Percentiles rank a stretch among this genome's conserved stretches.
These are phyloP conservation scores for Colletotrichum sp. DNA, from an alignment of 2,329 filamentous ascomycete species.

Conservation along the genomic window DNA sequence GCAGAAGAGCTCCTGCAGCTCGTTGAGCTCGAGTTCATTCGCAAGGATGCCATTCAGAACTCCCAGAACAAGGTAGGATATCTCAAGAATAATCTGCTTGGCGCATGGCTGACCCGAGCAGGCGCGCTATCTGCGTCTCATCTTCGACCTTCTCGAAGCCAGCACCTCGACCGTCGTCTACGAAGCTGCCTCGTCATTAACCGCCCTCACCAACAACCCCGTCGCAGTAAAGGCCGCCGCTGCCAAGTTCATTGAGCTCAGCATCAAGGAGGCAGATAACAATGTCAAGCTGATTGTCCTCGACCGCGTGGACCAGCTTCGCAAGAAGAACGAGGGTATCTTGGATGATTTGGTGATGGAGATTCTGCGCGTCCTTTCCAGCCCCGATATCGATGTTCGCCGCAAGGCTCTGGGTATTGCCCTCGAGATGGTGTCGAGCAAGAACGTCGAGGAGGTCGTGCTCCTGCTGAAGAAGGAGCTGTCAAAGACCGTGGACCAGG, in stretches of 20 bases:
- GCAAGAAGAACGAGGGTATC: constrained; percentile 87
- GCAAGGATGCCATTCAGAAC: constrained; percentile 96
- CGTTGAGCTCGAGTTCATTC: constrained; percentile 94
- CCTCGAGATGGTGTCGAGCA: constrained; percentile 97
- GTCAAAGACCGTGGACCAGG: constrained; percentile 95
- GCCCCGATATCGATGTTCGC: constrained; percentile 93
- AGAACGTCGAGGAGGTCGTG: constrained; percentile 98
- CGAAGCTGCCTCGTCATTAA: constrained; percentile 94
- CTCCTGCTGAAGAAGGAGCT: constrained; percentile 97
- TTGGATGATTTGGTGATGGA: constrained; percentile 97
- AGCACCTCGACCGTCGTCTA: constrained; percentile 95
- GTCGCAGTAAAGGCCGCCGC: constrained; percentile 98
- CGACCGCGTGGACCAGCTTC: constrained; percentile 87
- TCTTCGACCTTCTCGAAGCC: constrained; percentile 95
- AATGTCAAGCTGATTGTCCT: constrained; percentile 99
- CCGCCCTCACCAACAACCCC: constrained; percentile 91
- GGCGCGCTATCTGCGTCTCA: constrained; percentile 90
- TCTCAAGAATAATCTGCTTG: not conserved
- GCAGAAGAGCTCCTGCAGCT: constrained; percentile 93
- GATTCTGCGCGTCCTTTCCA: constrained; percentile 91
- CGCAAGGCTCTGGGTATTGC: constrained; percentile 90
- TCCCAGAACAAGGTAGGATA: constrained; percentile 83
- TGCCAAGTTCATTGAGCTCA: constrained; percentile 93
- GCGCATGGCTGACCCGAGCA: constrained; percentile 34
- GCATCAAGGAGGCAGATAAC: constrained; percentile 97